Conservation (phyloP, 176 grass and related monocot species). For the Musa schizocarpa region DNA sequence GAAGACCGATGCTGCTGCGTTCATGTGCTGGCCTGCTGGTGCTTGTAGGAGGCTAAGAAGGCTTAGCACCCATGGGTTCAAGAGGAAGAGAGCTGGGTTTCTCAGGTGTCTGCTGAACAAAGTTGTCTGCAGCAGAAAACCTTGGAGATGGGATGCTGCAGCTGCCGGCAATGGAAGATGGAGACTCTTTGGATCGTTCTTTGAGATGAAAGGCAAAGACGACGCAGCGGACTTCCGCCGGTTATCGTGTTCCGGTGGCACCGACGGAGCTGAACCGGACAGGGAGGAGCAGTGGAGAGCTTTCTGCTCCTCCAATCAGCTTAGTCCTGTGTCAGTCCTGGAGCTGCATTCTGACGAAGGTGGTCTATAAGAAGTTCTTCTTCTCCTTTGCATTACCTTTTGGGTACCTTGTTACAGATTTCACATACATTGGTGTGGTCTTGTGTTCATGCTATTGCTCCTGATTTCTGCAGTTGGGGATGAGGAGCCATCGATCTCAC, state of each 20-base stretch:
- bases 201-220: background rate
- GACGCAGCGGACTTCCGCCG: slow-evolving; percentile 39
- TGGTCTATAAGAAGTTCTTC: slow-evolving; percentile 3
- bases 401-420: too few species aligned
- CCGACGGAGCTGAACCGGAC: slow-evolving; percentile 5
- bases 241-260: slow-evolving; percentile 23
- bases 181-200: slow-evolving; percentile 26
- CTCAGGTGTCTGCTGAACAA: slow-evolving; percentile 23
- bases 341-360: slow-evolving; percentile 52
- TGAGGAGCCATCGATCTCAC: slow-evolving; percentile 51
- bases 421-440: too few species aligned
- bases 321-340: slow-evolving; percentile 85
- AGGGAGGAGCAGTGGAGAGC: background rate
- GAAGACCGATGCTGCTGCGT: slow-evolving; percentile 10
- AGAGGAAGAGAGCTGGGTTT: slow-evolving; percentile 21
- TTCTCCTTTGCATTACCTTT: too few species aligned
- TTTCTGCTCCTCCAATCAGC: background rate
- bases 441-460: background rate
- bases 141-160: slow-evolving; percentile 11
- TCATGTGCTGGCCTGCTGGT: slow-evolving; percentile 28
- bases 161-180: slow-evolving; percentile 4
- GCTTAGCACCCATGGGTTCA: slow-evolving; percentile 46
- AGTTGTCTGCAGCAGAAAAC: slow-evolving; percentile 15
- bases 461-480: slow-evolving; percentile 29
- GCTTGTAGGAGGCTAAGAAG: slow-evolving; percentile 34